These are phyloP conservation scores for Clathrus columnatus DNA, from an alignment of 768 basidiomycete species.

Conservation along the genomic window DNA sequence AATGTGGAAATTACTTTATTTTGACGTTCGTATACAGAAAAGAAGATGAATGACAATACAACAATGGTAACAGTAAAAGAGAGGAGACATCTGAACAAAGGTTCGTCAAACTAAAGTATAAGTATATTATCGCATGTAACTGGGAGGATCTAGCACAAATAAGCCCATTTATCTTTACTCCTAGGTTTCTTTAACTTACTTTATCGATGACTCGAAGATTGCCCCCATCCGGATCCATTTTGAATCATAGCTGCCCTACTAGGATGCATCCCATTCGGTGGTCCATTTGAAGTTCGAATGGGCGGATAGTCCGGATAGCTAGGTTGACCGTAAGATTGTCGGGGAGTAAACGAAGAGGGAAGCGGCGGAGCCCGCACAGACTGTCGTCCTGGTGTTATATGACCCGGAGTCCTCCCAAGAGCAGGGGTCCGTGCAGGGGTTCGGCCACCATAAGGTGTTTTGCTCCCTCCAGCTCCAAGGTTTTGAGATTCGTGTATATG, in stretches of 20 bases:
- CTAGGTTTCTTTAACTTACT: no score
- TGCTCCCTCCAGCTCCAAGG: slow-evolving; percentile 43
- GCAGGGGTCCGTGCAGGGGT: slow-evolving; percentile 70
- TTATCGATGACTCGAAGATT: slow-evolving; percentile 5
- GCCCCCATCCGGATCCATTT: slow-evolving; percentile 27
- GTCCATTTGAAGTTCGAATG: slow-evolving; percentile 22
- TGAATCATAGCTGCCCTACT: slow-evolving; percentile 61
- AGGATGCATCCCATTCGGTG: slow-evolving; percentile 48
- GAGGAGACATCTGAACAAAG: background rate
- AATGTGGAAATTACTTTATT: no score
- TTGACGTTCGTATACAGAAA: background rate
- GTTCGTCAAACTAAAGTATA: background rate
- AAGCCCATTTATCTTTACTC: no score
- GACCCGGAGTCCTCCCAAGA: slow-evolving; percentile 26
- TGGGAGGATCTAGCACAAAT: no score
- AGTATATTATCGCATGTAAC: no score
- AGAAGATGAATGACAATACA: background rate
- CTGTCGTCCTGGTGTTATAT: slow-evolving; percentile 66
- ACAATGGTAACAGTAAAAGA: background rate
- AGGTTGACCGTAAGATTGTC: slow-evolving; percentile 20
- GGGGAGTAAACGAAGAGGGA: slow-evolving; percentile 58
- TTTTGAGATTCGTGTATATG: slow-evolving; percentile 75
- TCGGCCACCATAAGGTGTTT: slow-evolving; percentile 73
- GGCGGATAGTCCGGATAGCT: slow-evolving; percentile 25
- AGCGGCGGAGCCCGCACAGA: slow-evolving; percentile 74